phyloP scores from a whole-genome alignment of 129 eudicot species.

The Tagetes erecta region DNA sequence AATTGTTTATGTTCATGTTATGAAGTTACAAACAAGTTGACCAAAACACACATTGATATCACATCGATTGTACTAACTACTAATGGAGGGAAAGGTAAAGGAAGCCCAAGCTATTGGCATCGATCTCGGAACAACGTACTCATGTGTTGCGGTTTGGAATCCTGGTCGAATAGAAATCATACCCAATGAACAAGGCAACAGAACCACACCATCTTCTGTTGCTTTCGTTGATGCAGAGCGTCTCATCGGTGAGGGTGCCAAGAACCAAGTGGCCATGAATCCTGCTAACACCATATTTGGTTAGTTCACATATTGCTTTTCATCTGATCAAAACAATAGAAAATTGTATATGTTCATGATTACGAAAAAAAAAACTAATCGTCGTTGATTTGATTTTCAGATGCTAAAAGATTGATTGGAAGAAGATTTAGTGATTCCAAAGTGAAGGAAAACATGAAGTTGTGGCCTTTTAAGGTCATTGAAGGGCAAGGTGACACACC shows the following conservation, averaged over 20 bases:
- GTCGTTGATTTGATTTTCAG: neutral
- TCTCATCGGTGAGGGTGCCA: constrained; percentile 29
- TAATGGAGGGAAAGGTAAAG: neutral
- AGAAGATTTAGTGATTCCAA: constrained; percentile 26
- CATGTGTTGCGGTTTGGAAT: constrained; percentile 24
- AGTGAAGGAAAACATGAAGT: constrained; percentile 22
- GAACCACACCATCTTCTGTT: constrained; percentile 27
- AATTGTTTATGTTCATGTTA: neutral
- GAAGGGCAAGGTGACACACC: constrained; percentile 16
- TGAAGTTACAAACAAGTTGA: neutral
- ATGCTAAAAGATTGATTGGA: constrained; percentile 36
- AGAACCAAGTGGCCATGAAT: constrained; percentile 21
- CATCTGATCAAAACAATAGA: neutral
- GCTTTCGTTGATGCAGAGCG: constrained; percentile 24
- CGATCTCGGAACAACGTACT: constrained; percentile 34
- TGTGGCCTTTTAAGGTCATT: constrained; percentile 32
- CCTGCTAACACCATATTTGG: constrained; percentile 32
- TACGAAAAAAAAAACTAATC: neutral
- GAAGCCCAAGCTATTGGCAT: constrained; percentile 23
- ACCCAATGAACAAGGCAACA: constrained; percentile 30
- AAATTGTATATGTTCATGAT: no score
- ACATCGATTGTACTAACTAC: neutral
- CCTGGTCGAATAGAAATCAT: constrained; percentile 24
- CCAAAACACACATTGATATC: no score
- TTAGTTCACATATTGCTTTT: neutral